These are phyloP conservation scores for Sutorius australiensis DNA, from an alignment of 768 basidiomycete species.

Conservation along the genomic window DNA sequence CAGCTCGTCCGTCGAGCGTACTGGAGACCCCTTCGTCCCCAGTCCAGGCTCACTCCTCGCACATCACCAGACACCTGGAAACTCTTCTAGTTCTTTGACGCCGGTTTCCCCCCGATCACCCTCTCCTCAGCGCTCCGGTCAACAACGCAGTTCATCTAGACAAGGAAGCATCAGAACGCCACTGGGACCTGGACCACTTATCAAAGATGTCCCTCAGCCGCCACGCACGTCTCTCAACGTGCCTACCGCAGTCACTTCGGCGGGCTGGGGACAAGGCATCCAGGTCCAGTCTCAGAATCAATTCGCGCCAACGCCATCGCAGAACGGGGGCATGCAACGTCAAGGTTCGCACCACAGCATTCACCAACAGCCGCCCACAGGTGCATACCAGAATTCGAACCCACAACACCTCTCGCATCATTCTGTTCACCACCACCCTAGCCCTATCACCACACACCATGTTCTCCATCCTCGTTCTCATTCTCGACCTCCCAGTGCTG, in stretches of 20 bases:
- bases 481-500: constrained; percentile 27
- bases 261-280: constrained; percentile 7
- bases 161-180: constrained; percentile 16
- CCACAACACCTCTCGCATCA: constrained; percentile 11
- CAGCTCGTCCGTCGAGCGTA: constrained; percentile 21
- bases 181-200: constrained; percentile 13
- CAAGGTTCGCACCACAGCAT: constrained; percentile 17
- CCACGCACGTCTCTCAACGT: constrained; percentile 14
- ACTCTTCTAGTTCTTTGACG: constrained; percentile 10
- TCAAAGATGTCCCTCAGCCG: constrained; percentile 20
- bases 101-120: constrained; percentile 16
- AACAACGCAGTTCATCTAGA: constrained; percentile 16
- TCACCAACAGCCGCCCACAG: constrained; percentile 7
- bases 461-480: constrained; percentile 21
- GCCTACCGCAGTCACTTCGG: constrained; percentile 4
- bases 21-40: constrained; percentile 12
- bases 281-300: constrained; percentile 1
- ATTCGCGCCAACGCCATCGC: neutral
- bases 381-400: constrained; percentile 11
- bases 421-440: constrained; percentile 10
- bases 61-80: constrained; percentile 2
- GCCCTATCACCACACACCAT: constrained; percentile 18
- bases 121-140: constrained; percentile 15
- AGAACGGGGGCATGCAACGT: constrained; percentile 12
- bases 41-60: constrained; percentile 7